These are phyloP conservation scores for Synchytrium microbalum DNA, from an alignment of 371 early-diverging fungal species.

Conservation along the genomic window DNA sequence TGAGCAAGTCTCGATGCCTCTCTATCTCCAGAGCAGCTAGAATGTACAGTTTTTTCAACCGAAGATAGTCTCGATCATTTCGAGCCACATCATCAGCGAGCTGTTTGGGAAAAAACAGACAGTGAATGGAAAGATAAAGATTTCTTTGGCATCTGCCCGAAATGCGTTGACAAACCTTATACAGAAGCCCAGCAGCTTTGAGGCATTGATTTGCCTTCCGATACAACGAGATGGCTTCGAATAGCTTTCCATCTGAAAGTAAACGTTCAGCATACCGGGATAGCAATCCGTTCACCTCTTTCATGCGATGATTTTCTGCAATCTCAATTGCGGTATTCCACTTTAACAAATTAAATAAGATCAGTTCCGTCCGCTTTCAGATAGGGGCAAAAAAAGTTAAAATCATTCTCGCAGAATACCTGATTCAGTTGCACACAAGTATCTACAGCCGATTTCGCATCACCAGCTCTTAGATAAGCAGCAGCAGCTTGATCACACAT, in stretches of 20 bases:
- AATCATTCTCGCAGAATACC: conserved; percentile 15
- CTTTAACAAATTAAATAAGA: conserved; percentile 12
- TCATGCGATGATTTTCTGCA: conserved; percentile 30
- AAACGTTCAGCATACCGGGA: conserved; percentile 35
- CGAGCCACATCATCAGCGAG: conserved; percentile 35
- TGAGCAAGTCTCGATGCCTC: conserved; percentile 33
- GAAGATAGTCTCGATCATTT: conserved; percentile 25
- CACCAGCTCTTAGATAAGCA: conserved; percentile 34
- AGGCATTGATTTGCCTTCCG: conserved; percentile 45
- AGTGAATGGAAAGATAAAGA: neutral
- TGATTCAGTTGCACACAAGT: conserved; percentile 43
- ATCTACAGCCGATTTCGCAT: conserved; percentile 39
- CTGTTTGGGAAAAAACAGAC: conserved; percentile 19
- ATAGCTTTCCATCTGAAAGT: conserved; percentile 21
- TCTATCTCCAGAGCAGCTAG: conserved; percentile 49
- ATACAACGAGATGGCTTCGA: conserved; percentile 41
- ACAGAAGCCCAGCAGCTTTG: conserved; percentile 37
- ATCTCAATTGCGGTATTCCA: conserved; percentile 46
- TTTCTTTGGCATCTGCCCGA: neutral
- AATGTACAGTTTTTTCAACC: conserved; percentile 44
- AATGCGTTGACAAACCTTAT: conserved; percentile 21
- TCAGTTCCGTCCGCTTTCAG: neutral
- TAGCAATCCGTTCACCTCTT: conserved; percentile 39
- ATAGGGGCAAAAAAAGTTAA: neutral
- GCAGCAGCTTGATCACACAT: conserved; percentile 37